These are phyloP conservation scores for Lotus japonicus DNA, from an alignment of 306 rosid genomes.

Conservation along the genomic window DNA sequence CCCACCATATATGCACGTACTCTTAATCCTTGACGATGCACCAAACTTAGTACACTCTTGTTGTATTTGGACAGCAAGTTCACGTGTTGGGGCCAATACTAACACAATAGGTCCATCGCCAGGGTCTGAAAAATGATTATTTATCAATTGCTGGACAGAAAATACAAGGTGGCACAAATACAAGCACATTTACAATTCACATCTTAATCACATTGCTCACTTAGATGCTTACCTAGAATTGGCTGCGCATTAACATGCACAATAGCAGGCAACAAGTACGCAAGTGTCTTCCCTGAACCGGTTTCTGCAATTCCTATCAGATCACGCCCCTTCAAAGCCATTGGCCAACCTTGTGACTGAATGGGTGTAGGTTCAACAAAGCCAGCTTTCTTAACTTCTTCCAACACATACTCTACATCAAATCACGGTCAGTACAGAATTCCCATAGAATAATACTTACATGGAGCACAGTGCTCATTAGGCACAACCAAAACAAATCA, in stretches of 20 bases:
- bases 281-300: conserved; percentile 97
- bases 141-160: not conserved
- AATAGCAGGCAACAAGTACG: conserved; percentile 91
- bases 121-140: conserved; percentile 48
- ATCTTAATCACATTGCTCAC: not conserved
- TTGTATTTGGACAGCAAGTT: conserved; percentile 96
- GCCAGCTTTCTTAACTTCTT: conserved; percentile 86
- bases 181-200: not conserved
- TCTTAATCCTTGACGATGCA: conserved; percentile 91
- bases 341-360: conserved; percentile 99
- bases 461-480: too few relatives aligned
- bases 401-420: conserved; percentile 68
- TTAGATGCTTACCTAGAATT: conserved; percentile 51
- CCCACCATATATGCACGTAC: conserved; percentile 95
- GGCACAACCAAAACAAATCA: too few relatives aligned
- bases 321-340: conserved; percentile 97
- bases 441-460: not conserved
- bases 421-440: conserved; percentile 6
- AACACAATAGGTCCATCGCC: conserved; percentile 99
- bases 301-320: conserved; percentile 98
- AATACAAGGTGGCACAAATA: not conserved
- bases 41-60: conserved; percentile 95
- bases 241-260: conserved; percentile 99
- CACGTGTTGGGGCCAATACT: conserved; percentile 96
- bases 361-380: conserved; percentile 95